Conservation (phyloP, 257 asterid species). For the Forsythia suspensa region DNA sequence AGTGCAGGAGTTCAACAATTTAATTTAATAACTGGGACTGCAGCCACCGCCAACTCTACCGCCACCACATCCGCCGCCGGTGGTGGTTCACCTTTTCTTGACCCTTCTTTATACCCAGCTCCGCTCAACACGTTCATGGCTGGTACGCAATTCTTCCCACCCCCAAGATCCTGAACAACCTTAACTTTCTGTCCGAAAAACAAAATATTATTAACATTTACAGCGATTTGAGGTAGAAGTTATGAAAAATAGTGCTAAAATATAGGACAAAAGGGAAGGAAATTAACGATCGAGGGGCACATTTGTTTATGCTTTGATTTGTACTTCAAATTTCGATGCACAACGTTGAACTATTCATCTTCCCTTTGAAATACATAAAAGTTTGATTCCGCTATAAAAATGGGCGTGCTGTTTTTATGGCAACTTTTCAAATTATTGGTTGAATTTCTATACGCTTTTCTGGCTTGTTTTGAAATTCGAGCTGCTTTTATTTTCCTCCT, state of each 20-base stretch:
- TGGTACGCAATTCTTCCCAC: slow-evolving; percentile 99
- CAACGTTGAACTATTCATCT: not conserved
- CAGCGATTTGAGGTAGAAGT: not conserved
- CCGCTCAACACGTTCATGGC: slow-evolving; percentile 72
- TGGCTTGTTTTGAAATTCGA: slow-evolving; percentile 15
- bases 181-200: slow-evolving; percentile 10
- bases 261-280: not conserved
- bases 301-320: not conserved
- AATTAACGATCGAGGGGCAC: not conserved
- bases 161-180: slow-evolving; percentile 68
- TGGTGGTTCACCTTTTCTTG: slow-evolving; percentile 45
- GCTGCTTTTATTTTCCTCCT: slow-evolving; percentile 15
- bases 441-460: slow-evolving; percentile 24
- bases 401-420: not conserved
- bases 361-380: slow-evolving; percentile 1
- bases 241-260: not conserved
- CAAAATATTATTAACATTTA: not conserved
- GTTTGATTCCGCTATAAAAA: not conserved
- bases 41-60: slow-evolving; percentile 41
- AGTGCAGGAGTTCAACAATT: slow-evolving; percentile 61
- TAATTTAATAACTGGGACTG: slow-evolving; percentile 47
- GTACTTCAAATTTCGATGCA: not conserved
- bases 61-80: slow-evolving; percentile 30
- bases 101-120: slow-evolving; percentile 59
- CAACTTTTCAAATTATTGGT: slow-evolving; percentile 4